Conservation (phyloP, 768 basidiomycete genomes). For the Hemileccinum rubropunctum region DNA sequence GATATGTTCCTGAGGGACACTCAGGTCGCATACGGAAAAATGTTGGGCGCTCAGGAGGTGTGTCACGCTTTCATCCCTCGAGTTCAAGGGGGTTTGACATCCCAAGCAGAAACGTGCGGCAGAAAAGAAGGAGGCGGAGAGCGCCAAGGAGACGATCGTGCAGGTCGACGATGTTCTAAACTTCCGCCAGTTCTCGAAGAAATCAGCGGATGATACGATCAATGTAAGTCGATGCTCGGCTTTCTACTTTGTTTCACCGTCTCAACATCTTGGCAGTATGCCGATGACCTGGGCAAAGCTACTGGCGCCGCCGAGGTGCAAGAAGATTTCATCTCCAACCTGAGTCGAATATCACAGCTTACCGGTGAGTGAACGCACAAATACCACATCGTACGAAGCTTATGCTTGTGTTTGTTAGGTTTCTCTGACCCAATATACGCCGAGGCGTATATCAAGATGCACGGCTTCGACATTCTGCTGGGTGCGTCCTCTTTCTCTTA, state of each 20-base stretch:
- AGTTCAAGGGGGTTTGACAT: slow-evolving; percentile 1
- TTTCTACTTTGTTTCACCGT: not conserved
- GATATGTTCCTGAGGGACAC: slow-evolving; percentile 84
- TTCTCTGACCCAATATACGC: slow-evolving; percentile 99
- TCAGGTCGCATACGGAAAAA: slow-evolving; percentile 87
- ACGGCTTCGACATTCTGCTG: slow-evolving; percentile 94
- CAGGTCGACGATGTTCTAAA: slow-evolving; percentile 91
- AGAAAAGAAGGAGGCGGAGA: slow-evolving; percentile 87
- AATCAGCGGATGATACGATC: slow-evolving; percentile 74
- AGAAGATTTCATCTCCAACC: slow-evolving; percentile 93
- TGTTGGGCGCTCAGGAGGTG: slow-evolving; percentile 93
- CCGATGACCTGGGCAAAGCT: slow-evolving; percentile 83
- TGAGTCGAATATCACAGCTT: slow-evolving; percentile 89
- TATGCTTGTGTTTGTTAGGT: slow-evolving; percentile 41
- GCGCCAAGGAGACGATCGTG: slow-evolving; percentile 58
- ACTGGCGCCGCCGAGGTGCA: slow-evolving; percentile 81
- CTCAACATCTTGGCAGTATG: slow-evolving; percentile 53
- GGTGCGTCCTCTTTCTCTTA: slow-evolving; percentile 42
- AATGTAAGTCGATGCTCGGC: slow-evolving; percentile 45
- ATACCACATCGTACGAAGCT: not conserved
- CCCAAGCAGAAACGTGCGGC: slow-evolving; percentile 72
- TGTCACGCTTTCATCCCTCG: slow-evolving; percentile 6
- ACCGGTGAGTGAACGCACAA: slow-evolving; percentile 56
- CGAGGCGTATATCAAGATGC: slow-evolving; percentile 96
- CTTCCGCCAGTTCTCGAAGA: slow-evolving; percentile 96